Conservation (phyloP, 2,329 filamentous ascomycete genomes). For the Aspergillus tamarii region DNA sequence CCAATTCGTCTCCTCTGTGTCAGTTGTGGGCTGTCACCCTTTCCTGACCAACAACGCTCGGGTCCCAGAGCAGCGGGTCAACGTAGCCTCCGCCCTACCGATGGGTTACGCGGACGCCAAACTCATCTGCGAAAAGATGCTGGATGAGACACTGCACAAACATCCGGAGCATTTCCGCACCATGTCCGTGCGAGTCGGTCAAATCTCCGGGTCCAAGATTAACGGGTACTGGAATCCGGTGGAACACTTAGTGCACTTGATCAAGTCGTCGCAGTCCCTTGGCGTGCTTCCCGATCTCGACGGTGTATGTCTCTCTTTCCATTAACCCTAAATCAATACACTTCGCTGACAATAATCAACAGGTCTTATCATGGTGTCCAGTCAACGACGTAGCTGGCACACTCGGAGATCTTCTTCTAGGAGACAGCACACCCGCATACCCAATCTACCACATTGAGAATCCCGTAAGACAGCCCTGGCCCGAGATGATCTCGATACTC, state of each 20-base stretch:
- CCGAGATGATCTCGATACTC: conserved; percentile 38
- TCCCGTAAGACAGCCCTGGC: conserved; percentile 48
- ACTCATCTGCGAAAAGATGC: conserved; percentile 53
- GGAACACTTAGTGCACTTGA: conserved; percentile 55
- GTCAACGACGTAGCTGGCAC: conserved; percentile 47
- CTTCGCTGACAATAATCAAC: background rate
- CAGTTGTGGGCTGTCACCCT: conserved; percentile 39
- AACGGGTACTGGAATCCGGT: conserved; percentile 60
- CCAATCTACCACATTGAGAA: conserved; percentile 53
- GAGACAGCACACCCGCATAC: conserved; percentile 17
- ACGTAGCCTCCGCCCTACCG: conserved; percentile 45
- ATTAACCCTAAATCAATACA: too few species aligned
- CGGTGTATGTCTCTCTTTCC: conserved; percentile 26
- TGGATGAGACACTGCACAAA: conserved; percentile 51
- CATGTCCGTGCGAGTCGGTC: conserved; percentile 52
- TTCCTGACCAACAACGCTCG: conserved; percentile 24
- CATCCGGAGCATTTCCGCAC: conserved; percentile 48
- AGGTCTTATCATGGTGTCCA: conserved; percentile 48
- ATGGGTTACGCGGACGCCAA: conserved; percentile 59
- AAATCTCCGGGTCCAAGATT: conserved; percentile 55
- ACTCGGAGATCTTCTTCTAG: conserved; percentile 37
- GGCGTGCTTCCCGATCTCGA: conserved; percentile 46
- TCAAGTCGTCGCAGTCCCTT: conserved; percentile 55
- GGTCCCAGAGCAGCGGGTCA: conserved; percentile 52
- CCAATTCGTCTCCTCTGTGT: conserved; percentile 49